Evolutionary conservation across 2,329 filamentous ascomycete species (phyloP).

Genomic region (Verticillium nonalfalfae): DNA sequence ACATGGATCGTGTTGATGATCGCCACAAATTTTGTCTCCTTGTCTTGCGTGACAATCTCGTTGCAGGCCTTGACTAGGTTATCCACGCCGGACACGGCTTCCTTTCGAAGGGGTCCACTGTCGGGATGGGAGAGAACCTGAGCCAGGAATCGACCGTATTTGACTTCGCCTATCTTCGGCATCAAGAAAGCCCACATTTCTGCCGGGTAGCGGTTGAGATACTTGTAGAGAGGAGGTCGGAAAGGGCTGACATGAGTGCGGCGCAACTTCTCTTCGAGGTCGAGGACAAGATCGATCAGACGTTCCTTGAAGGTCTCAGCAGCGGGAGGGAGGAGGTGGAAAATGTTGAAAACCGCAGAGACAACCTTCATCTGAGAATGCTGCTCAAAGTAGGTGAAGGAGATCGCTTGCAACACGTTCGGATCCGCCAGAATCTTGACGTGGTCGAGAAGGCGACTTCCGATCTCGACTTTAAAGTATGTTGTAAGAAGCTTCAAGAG

Average conservation of each 20-base stretch:
- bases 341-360: conserved; percentile 91
- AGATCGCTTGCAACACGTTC: conserved; percentile 75
- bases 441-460: conserved; percentile 85
- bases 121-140: conserved; percentile 75
- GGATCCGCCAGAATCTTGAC: conserved; percentile 86
- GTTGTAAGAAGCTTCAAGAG: conserved; percentile 88
- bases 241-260: conserved; percentile 90
- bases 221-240: conserved; percentile 82
- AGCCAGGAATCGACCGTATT: conserved; percentile 84
- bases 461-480: conserved; percentile 99
- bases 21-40: conserved; percentile 61
- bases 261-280: conserved; percentile 77
- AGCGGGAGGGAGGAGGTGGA: conserved; percentile 86
- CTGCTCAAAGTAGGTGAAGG: conserved; percentile 92
- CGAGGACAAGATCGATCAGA: conserved; percentile 83
- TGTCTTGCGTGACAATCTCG: conserved; percentile 56
- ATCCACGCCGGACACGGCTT: conserved; percentile 67
- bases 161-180: conserved; percentile 74
- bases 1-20: conserved; percentile 85
- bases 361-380: conserved; percentile 91
- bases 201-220: conserved; percentile 85
- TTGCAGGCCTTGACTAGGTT: conserved; percentile 62
- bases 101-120: conserved; percentile 68
- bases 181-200: conserved; percentile 80
- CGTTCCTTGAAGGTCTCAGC: conserved; percentile 88